Evolutionary conservation across 2,329 filamentous ascomycete species (phyloP), one percentile per base, ranked within the genome.

Genomic region (Talaromyces rugulosus): DNA sequence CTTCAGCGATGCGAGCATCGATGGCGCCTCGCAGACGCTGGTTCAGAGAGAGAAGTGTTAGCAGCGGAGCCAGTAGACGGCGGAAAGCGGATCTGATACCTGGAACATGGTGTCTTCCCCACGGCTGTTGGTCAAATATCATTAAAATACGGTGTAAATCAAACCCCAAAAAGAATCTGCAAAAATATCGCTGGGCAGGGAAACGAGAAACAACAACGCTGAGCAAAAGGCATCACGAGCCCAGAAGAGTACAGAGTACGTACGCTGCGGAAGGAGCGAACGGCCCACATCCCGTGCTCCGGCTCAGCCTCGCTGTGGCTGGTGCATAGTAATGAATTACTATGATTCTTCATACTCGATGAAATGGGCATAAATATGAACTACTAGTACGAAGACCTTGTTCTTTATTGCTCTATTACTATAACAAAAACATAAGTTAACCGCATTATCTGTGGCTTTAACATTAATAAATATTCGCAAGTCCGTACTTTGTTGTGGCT

Each of bases 1-100:
- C 93, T 79, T 96, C 92, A 70, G 92, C 90, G 71, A 97, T 95
- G 70, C 89, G 89, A 70, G 88, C 87, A 74, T 96, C 91, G 74
- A 96, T 92, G 63, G 89, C 90, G 70, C 89, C 90, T 79, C 91
- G 90, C 69, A 96, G 82, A 81, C 90, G 86, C 90, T 95, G 73
- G 4, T 18, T 23, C 18, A 5, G 12, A 40, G 54, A 27, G 31
- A 28, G 6, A n/a, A 36, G 23, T 27, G 54, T 40, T 56, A 44
- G 54, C n/a, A 53, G 50, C 27, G 27, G 50, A 31, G 11, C 50
- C 30, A 53, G 14, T 9, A 31, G 50, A 23, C 27, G 11, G 50
- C 12, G 28, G 50, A 31, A 18, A 52, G 23, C 28, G 50, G 16
- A 53, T 27, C 60, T 31, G 18, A 55, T 70, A 72, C 70, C 70